Percentiles rank a stretch among this genome's conserved stretches.
phyloP scores from a whole-genome alignment of 306 rosid genomes.

The Begonia fuchsioides region DNA sequence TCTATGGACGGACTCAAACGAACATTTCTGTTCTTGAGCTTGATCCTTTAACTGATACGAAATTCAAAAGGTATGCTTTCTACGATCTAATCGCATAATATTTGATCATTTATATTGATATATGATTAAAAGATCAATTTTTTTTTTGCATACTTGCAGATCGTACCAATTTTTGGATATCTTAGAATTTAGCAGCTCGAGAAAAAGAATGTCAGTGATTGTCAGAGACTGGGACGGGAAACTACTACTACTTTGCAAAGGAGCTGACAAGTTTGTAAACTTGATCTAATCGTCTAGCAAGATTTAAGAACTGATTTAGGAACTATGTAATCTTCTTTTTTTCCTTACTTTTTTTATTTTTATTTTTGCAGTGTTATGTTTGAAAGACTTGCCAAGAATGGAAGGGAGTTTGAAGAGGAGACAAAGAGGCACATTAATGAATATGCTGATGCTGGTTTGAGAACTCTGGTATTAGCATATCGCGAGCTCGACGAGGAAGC shows the following conservation, averaged over 20 bases:
- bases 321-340: too few species aligned
- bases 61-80: constrained; percentile 27
- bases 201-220: constrained; percentile 92
- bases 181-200: constrained; percentile 84
- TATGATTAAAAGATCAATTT: too few species aligned
- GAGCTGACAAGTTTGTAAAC: constrained; percentile 40
- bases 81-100: too few species aligned
- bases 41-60: constrained; percentile 27
- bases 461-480: constrained; percentile 81
- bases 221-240: constrained; percentile 53
- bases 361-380: constrained; percentile 62
- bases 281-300: too few species aligned
- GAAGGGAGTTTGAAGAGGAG: constrained; percentile 63
- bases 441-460: constrained; percentile 96
- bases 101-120: too few species aligned
- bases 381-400: constrained; percentile 66
- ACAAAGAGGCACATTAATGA: constrained; percentile 55
- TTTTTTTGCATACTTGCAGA: too few species aligned
- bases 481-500: constrained; percentile 70
- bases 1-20: constrained; percentile 59
- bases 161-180: constrained; percentile 51
- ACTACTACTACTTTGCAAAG: constrained; percentile 66
- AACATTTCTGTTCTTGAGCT: constrained; percentile 53
- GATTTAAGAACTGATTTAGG: too few species aligned
- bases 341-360: too few species aligned